Evolutionary conservation across 2,329 filamentous ascomycete genomes (phyloP).

Genomic region (Dothiorella sarmentorum): DNA sequence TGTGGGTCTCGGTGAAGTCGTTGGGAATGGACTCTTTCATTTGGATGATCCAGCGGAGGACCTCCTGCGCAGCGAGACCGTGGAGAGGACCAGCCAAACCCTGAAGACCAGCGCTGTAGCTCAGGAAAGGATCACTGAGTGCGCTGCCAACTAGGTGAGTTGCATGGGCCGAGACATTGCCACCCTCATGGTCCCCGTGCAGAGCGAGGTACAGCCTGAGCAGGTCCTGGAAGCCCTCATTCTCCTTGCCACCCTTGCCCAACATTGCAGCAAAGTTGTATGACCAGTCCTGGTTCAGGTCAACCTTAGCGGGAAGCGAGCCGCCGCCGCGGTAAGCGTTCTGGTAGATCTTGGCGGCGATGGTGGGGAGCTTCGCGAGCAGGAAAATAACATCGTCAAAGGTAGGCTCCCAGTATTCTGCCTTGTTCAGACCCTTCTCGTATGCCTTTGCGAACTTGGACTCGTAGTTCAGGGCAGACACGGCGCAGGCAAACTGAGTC

Average conservation of each 20-base stretch:
- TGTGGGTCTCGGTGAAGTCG: slow-evolving; percentile 73
- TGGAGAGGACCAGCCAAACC: slow-evolving; percentile 93
- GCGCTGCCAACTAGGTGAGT: slow-evolving; percentile 95
- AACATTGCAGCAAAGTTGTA: slow-evolving; percentile 98
- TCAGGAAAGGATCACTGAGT: slow-evolving; percentile 90
- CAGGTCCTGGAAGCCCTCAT: slow-evolving; percentile 93
- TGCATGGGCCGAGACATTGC: slow-evolving; percentile 92
- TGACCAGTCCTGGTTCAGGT: slow-evolving; percentile 88
- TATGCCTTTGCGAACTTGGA: slow-evolving; percentile 93
- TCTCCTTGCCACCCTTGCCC: slow-evolving; percentile 80
- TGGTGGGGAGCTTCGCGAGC: slow-evolving; percentile 91
- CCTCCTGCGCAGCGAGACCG: slow-evolving; percentile 92
- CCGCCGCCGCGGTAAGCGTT: slow-evolving; percentile 75
- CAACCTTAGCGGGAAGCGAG: slow-evolving; percentile 70
- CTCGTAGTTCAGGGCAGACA: slow-evolving; percentile 92
- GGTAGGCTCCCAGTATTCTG: slow-evolving; percentile 97
- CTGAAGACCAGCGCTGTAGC: slow-evolving; percentile 92
- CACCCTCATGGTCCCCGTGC: slow-evolving; percentile 96
- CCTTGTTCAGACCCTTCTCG: slow-evolving; percentile 85
- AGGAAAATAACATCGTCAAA: slow-evolving; percentile 94
- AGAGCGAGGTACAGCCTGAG: slow-evolving; percentile 91
- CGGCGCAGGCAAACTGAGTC: slow-evolving; percentile 95
- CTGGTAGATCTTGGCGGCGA: slow-evolving; percentile 97
- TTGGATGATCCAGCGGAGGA: slow-evolving; percentile 91
- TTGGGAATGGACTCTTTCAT: slow-evolving; percentile 87